Evolutionary conservation across 2,329 filamentous ascomycete genomes (phyloP).

Genomic region (Fusarium tanahbumbuense): DNA sequence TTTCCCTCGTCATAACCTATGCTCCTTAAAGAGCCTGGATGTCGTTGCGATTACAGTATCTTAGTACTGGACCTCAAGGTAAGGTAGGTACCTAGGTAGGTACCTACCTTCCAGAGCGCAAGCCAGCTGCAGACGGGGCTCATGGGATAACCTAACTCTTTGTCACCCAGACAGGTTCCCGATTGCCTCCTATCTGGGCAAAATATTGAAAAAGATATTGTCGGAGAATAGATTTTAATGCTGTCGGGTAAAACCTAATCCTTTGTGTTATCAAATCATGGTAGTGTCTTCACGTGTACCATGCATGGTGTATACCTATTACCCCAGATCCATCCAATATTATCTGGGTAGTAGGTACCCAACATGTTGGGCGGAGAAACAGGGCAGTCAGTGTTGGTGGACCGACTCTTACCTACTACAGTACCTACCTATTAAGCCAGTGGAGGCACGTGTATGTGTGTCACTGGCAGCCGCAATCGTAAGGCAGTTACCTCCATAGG

Average conservation of each 20-base stretch:
- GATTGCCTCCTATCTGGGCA: background rate
- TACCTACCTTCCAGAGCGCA: background rate
- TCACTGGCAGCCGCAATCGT: constrained; percentile 34
- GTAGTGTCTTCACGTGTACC: background rate
- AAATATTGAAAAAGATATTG: background rate
- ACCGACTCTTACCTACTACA: constrained; percentile 10
- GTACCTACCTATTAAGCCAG: background rate
- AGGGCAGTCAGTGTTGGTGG: constrained; percentile 32
- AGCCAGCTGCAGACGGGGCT: background rate
- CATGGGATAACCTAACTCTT: background rate
- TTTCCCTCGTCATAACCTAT: background rate
- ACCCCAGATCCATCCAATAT: constrained; percentile 1
- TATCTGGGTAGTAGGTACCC: background rate
- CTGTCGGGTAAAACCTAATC: background rate
- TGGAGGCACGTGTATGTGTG: constrained; percentile 44
- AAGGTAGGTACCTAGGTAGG: too few species aligned
- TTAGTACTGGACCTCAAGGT: background rate
- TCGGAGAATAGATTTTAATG: background rate
- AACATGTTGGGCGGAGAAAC: constrained; percentile 28
- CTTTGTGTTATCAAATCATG: background rate
- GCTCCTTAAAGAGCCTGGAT: background rate
- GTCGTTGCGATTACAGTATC: background rate
- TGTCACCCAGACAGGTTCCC: background rate
- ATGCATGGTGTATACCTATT: background rate
- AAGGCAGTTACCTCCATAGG: constrained; percentile 9